phyloP scores from a whole-genome alignment of 2,329 filamentous ascomycete genomes.

The Coniochaeta sp. region DNA sequence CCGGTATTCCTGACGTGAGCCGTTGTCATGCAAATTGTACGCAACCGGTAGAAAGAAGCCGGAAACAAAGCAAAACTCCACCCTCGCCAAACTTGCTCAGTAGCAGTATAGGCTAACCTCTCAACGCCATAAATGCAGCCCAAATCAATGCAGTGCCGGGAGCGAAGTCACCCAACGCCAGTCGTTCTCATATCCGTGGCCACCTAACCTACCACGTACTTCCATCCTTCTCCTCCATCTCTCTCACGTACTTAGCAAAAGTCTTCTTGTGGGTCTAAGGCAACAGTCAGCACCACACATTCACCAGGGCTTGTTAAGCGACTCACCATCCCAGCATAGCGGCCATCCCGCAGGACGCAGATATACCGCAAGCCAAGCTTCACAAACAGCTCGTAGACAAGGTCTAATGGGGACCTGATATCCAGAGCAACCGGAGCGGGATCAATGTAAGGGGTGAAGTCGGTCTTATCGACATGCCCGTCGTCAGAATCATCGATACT shows the following conservation, averaged over 20 bases:
- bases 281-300: neutral
- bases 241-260: slow-evolving; percentile 90
- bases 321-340: slow-evolving; percentile 80
- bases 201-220: neutral
- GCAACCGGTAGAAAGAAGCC: too few relatives aligned
- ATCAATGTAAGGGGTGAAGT: slow-evolving; percentile 90
- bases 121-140: neutral
- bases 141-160: neutral
- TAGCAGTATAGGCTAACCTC: neutral
- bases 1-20: neutral
- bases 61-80: neutral
- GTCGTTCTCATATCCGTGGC: neutral
- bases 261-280: slow-evolving; percentile 88
- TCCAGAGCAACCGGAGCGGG: slow-evolving; percentile 84
- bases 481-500: slow-evolving; percentile 59
- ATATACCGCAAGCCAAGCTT: slow-evolving; percentile 91
- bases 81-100: neutral
- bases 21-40: neutral
- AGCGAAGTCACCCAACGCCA: neutral
- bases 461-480: slow-evolving; percentile 56
- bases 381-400: slow-evolving; percentile 94
- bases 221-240: slow-evolving; percentile 55
- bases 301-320: neutral
- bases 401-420: slow-evolving; percentile 81
- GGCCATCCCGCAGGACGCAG: slow-evolving; percentile 78